A percentile compares a stretch with the other conserved stretches of the same genome.
Conservation (phyloP, 768 basidiomycete species). For the Trametes maxima region DNA sequence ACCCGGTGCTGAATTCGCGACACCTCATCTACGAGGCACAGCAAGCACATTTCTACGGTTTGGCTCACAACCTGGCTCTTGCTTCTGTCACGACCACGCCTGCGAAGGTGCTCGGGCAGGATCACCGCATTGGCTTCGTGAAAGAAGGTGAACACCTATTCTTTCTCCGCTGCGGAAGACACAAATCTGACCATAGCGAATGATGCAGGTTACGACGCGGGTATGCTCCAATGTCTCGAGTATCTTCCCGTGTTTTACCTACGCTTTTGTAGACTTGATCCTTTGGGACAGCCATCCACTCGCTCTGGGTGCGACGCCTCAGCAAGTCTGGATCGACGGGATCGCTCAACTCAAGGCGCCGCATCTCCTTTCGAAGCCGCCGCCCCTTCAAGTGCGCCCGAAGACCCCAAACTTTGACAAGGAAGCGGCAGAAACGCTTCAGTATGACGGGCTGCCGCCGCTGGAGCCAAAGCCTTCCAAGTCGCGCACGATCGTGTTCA, state of each 20-base stretch:
- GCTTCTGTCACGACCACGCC: slow-evolving; percentile 70
- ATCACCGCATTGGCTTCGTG: slow-evolving; percentile 49
- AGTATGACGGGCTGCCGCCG: slow-evolving; percentile 68
- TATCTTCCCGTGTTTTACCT: neutral
- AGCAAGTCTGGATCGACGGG: slow-evolving; percentile 85
- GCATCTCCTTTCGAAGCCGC: slow-evolving; percentile 54
- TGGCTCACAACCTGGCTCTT: slow-evolving; percentile 62
- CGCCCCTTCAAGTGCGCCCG: slow-evolving; percentile 52
- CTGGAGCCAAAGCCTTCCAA: slow-evolving; percentile 44
- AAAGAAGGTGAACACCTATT: slow-evolving; percentile 46
- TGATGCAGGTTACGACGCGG: slow-evolving; percentile 9
- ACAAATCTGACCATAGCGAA: neutral
- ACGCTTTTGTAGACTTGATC: slow-evolving; percentile 58
- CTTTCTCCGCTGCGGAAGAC: neutral
- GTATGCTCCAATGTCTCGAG: neutral
- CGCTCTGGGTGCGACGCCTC: slow-evolving; percentile 73
- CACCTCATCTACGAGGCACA: slow-evolving; percentile 58
- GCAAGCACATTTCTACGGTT: slow-evolving; percentile 69
- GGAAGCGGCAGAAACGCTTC: slow-evolving; percentile 54
- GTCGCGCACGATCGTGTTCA: slow-evolving; percentile 54
- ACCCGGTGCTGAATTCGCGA: slow-evolving; percentile 55
- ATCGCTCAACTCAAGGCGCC: slow-evolving; percentile 64
- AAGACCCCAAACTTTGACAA: slow-evolving; percentile 61
- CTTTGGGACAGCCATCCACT: slow-evolving; percentile 82
- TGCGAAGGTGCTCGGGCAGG: slow-evolving; percentile 66